A percentile compares a stretch with the other conserved stretches of the same genome.
Conservation (phyloP, 257 asterid genomes). For the Nicotiana knightiana region DNA sequence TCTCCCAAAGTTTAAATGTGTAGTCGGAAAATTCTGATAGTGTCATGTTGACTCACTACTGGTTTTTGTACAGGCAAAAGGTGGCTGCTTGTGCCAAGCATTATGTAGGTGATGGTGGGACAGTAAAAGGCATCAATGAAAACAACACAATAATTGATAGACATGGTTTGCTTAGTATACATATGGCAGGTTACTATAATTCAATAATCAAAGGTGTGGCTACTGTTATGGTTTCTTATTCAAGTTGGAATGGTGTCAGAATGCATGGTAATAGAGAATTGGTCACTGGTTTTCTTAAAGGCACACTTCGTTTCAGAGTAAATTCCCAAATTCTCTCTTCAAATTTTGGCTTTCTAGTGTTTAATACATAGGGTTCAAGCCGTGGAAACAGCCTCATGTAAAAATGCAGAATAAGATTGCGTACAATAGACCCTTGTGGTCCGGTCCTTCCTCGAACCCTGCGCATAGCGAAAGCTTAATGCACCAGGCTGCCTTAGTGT, state of each 20-base stretch:
- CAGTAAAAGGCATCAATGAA: constrained; percentile 13
- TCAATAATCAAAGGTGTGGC: constrained; percentile 16
- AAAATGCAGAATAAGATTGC: too few species aligned
- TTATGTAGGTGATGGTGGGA: constrained; percentile 17
- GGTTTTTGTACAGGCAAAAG: not conserved
- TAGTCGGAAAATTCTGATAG: too few species aligned
- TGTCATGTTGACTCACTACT: not conserved
- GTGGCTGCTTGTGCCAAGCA: constrained; percentile 19
- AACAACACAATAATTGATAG: constrained; percentile 14
- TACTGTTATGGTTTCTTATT: constrained; percentile 18
- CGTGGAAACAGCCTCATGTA: too few species aligned
- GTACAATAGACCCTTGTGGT: too few species aligned
- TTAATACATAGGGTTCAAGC: not conserved
- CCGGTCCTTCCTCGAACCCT: too few species aligned
- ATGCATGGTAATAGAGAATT: constrained; percentile 15
- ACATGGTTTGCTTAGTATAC: constrained; percentile 16
- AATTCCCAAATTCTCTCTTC: not conserved
- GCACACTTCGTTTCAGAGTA: constrained; percentile 19
- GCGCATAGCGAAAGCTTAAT: too few species aligned
- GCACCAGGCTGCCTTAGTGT: too few species aligned
- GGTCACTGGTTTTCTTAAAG: constrained; percentile 16
- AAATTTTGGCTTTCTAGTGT: not conserved
- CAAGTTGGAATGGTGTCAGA: constrained; percentile 19
- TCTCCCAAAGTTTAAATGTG: too few species aligned
- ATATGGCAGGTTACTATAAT: constrained; percentile 18